Evolutionary conservation across 306 rosid genomes (phyloP).

Genomic region (Pyrus betulifolia): DNA sequence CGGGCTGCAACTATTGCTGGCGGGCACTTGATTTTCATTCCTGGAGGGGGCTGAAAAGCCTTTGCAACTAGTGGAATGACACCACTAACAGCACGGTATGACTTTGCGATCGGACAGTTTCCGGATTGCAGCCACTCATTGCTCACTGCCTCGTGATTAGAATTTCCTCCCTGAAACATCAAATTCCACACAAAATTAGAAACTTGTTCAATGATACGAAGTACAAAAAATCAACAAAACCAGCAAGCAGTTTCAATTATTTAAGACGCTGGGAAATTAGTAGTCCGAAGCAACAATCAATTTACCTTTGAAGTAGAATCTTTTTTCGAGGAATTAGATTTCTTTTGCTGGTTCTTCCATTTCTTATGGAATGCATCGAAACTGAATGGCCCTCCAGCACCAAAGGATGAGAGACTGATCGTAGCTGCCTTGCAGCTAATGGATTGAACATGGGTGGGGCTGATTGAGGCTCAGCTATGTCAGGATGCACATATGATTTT

Average conservation of each 20-base stretch:
- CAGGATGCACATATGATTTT: slow-evolving; percentile 45
- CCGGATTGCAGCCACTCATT: slow-evolving; percentile 88
- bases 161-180: slow-evolving; percentile 52
- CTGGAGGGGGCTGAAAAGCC: slow-evolving; percentile 77
- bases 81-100: slow-evolving; percentile 75
- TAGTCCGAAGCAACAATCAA: neutral
- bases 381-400: slow-evolving; percentile 79
- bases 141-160: slow-evolving; percentile 75
- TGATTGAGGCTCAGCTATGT: slow-evolving; percentile 37
- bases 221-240: neutral
- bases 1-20: slow-evolving; percentile 77
- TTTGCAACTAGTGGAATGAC: slow-evolving; percentile 88
- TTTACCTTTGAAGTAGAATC: slow-evolving; percentile 74
- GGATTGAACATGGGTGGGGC: slow-evolving; percentile 73
- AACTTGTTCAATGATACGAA: neutral
- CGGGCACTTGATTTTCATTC: slow-evolving; percentile 74
- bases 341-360: slow-evolving; percentile 70
- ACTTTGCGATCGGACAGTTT: slow-evolving; percentile 91
- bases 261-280: neutral
- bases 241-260: neutral
- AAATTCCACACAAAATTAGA: neutral
- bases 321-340: slow-evolving; percentile 62
- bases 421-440: slow-evolving; percentile 97
- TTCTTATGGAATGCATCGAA: slow-evolving; percentile 75
- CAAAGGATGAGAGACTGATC: slow-evolving; percentile 91